Conservation (phyloP, 805 yeast genomes). For the Saccharomycopsis guyanensis region DNA sequence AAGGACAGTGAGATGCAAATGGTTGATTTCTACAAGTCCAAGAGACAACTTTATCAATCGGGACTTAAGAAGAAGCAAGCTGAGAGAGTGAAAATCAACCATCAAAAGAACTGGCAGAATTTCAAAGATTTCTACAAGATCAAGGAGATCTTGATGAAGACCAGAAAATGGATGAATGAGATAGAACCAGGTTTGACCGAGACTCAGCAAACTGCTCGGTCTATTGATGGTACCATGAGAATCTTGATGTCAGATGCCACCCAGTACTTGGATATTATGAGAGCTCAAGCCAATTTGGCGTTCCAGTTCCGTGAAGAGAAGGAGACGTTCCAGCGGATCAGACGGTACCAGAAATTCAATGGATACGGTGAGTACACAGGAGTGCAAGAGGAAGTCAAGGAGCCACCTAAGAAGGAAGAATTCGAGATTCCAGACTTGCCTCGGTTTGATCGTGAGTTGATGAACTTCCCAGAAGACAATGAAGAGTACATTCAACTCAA, state of each 20-base stretch:
- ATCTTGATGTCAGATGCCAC: constrained; percentile 52
- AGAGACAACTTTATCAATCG: constrained; percentile 30
- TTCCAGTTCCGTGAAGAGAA: constrained; percentile 47
- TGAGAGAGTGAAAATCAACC: constrained; percentile 9
- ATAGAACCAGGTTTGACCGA: constrained; percentile 8
- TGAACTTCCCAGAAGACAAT: constrained; percentile 43
- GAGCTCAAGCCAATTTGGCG: constrained; percentile 51
- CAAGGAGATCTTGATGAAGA: constrained; percentile 27
- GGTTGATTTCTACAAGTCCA: constrained; percentile 15
- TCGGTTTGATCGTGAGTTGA: constrained; percentile 27
- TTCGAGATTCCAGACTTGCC: constrained; percentile 29
- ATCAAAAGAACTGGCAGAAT: constrained; percentile 16
- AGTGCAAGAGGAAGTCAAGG: constrained; percentile 22
- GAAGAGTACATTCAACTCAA: constrained; percentile 40
- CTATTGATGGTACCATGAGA: constrained; percentile 34
- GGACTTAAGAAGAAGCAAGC: constrained; percentile 21
- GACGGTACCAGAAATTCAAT: constrained; percentile 18
- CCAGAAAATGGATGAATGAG: constrained; percentile 8
- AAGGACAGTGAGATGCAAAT: neutral
- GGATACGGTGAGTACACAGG: constrained; percentile 14
- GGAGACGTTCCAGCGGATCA: constrained; percentile 28
- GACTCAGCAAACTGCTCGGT: constrained; percentile 6
- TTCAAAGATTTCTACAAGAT: constrained; percentile 25
- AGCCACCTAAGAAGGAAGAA: constrained; percentile 25
- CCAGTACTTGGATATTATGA: constrained; percentile 47